A percentile compares a stretch with the other conserved stretches of the same genome.
phyloP scores from a whole-genome alignment of 768 basidiomycete genomes.

The Thelephora aurantiotincta region DNA sequence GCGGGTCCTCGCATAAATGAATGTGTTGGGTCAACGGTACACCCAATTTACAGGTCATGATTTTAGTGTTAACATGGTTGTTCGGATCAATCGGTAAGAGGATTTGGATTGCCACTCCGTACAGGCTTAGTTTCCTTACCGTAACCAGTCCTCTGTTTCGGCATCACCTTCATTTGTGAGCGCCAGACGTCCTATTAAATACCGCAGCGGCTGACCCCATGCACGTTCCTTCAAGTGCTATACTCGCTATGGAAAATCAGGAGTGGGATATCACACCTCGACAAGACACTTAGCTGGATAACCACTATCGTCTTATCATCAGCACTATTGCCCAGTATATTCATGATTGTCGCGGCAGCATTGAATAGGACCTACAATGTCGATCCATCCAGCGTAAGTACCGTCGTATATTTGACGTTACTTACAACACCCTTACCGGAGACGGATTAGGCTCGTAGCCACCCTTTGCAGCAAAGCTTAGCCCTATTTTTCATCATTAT shows the following conservation, averaged over 20 bases:
- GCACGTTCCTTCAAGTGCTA: constrained; percentile 18
- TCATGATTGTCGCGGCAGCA: constrained; percentile 17
- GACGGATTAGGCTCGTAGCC: not conserved
- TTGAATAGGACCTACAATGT: constrained; percentile 9
- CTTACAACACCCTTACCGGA: too few relatives aligned
- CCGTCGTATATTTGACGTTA: too few relatives aligned
- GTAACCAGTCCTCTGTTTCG: constrained; percentile 24
- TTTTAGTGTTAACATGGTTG: not conserved
- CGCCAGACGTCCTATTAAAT: not conserved
- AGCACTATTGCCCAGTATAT: constrained; percentile 20
- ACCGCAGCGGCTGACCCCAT: not conserved
- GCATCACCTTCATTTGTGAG: constrained; percentile 25
- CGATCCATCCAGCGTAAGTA: not conserved
- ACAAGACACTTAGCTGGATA: constrained; percentile 24
- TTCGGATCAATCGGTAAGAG: not conserved
- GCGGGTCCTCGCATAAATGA: not conserved
- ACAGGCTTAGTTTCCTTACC: constrained; percentile 4
- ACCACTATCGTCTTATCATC: constrained; percentile 27
- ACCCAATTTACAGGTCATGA: not conserved
- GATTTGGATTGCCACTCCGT: not conserved
- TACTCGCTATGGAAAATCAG: constrained; percentile 26
- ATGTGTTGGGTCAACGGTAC: not conserved
- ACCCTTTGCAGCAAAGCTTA: constrained; percentile 1
- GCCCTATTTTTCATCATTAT: constrained; percentile 31
- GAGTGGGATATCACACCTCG: constrained; percentile 19